Base-by-base conservation (phyloP, 2,329 filamentous ascomycete genomes). In the Phyllosticta citrichinensis region DNA sequence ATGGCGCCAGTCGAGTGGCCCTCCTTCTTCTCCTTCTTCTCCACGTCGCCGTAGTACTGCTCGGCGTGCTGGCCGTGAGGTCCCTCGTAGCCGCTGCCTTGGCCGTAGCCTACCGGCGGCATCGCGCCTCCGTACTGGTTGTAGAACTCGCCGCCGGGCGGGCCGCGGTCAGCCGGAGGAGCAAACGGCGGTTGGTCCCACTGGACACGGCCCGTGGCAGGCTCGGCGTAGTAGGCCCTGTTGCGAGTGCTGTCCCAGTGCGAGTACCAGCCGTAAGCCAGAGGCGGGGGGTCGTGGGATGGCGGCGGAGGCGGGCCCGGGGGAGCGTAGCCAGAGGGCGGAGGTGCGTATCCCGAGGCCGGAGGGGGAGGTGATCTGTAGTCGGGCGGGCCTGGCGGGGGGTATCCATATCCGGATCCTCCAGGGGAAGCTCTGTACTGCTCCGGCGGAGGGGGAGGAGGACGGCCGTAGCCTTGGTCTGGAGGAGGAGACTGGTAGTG, bases 161-260 rank as follows among this genome's bases (percentile, higher is more conserved):
- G 30, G 5, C 51, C 60, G n/a, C 54, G 54, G 14, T 54, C 35
- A 40, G 69, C 70, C 56, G 72, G 73, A 1, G 68, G 67, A 5
- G 69, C 70, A 61, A 61, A 40, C 67, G 64, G 73, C 2, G 85
- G 84, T 17, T 79, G 76, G 64, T 87, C 83, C 85, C 85, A 88
- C 71, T 87, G 84, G 0, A 83, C 81, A 62, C 79, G 80, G 20
- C 84, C 83, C 12, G 83, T 83, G 55, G 81, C 76, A 61, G 83
- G 75, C 70, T 88, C 84, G 61, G 84, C 77, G 68, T 86, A 89
- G 74, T 83, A 88, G 76, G 83, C 87, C 60, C 83, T 81, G 68
- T 85, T 81, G 63, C 79, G 75, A 62, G 76, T 77, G 62, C 82
- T 79, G 65, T 88, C 85, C 73, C 81, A 88, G 70, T 86, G 81